Evolutionary conservation across 371 early-diverging fungal species (phyloP), one percentile per base, ranked within the genome.

Genomic region (Phascolomyces articulosus): DNA sequence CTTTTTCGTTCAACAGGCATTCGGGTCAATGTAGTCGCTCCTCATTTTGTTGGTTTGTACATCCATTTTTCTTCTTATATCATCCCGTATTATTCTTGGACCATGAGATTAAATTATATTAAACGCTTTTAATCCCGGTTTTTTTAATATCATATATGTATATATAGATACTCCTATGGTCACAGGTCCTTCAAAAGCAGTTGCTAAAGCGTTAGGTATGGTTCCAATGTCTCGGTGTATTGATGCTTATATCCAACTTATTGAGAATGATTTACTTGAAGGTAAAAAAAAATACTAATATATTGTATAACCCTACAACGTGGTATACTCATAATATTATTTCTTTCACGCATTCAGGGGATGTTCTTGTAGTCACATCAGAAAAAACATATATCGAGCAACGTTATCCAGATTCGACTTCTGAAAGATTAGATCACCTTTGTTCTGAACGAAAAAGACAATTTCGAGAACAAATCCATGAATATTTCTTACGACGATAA

Each of bases 11-110:
- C 63, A 2, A 74, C 82, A 21, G 63, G 80, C 13, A 87, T 95
- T 40, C 80, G 88, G 1, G 90, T 94, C 58, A 91, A 91, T 68
- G 91, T 89, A 10, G 80, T 95, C 3, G 92, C 93, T 0, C 95
- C 95, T 0, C 84, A 87, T 65, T 94, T 92, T 67, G 84, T 90
- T 8, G 85, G 85, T 59, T 86, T 34, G 34, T 34, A 34, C 34
- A 34, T 34, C 34, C 34, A 34, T 1, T 34, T 34, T 34, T 9
- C 6, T 34, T 34, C 11, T 11, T 2, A 11, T 34, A 11, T n/a
- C n/a, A n/a, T n/a, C n/a, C n/a, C n/a, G n/a, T n/a, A 8, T 40
- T 26, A 23, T 24, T 40, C 2, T 40, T 40, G 24, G 28, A n/a
- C n/a, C n/a, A n/a, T n/a, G n/a, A n/a, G n/a, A n/a, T n/a, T n/a